Conservation (phyloP, 768 basidiomycete genomes). For the Pleurotus tuoliensis region DNA sequence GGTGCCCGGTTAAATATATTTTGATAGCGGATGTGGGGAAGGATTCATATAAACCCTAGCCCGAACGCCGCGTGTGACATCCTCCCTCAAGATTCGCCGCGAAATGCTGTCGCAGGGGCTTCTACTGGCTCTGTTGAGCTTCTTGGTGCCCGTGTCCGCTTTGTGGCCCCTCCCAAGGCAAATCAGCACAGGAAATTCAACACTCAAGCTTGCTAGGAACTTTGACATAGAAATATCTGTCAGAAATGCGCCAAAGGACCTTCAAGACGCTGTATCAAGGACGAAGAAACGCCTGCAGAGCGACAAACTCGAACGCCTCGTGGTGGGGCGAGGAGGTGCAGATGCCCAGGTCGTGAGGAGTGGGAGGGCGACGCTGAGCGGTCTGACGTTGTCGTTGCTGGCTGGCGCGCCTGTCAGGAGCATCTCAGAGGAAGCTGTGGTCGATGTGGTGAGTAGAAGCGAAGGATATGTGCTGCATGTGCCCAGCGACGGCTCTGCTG, state of each 20-base stretch:
- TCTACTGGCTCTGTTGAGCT: constrained; percentile 8
- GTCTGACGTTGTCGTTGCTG: constrained; percentile 40
- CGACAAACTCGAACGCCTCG: constrained; percentile 58
- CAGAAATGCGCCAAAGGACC: constrained; percentile 46
- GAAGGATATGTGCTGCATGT: constrained; percentile 61
- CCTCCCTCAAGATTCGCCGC: background rate
- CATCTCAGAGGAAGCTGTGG: constrained; percentile 52
- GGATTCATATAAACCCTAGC: background rate
- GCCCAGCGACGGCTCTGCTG: constrained; percentile 49
- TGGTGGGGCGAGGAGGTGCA: constrained; percentile 52
- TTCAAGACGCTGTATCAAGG: constrained; percentile 51
- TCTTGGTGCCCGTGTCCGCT: constrained; percentile 10
- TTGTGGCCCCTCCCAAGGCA: constrained; percentile 38
- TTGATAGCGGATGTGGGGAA: background rate
- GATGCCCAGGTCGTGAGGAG: constrained; percentile 33
- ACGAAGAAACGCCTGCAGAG: constrained; percentile 38
- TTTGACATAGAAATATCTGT: constrained; percentile 51
- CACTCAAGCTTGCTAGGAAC: constrained; percentile 41
- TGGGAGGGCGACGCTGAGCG: constrained; percentile 35
- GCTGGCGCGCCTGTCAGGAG: constrained; percentile 27
- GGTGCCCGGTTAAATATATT: no score
- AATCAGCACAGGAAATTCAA: constrained; percentile 35
- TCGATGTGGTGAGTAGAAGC: constrained; percentile 43
- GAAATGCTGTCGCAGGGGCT: background rate
- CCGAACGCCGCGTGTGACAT: background rate